Base-by-base conservation (phyloP, 768 basidiomycete species). In the Porphyrellus cyaneotinctus region DNA sequence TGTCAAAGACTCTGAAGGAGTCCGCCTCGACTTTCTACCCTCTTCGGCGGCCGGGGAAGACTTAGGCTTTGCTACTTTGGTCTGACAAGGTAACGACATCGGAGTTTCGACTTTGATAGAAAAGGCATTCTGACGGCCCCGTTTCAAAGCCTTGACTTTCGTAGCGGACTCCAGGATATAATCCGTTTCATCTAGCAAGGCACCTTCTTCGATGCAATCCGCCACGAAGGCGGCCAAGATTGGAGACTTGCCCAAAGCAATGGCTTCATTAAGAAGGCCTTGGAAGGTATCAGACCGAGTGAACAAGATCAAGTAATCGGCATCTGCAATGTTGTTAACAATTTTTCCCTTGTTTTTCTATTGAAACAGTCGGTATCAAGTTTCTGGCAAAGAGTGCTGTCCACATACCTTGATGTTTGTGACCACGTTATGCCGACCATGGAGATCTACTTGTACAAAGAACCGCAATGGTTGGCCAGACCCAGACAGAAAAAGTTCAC, bases 331-430 rank as follows among this genome's bases (percentile, higher is more conserved):
- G 32, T 76, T 74, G 22, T 74, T 73, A 12, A 75, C 75, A 45
- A 88, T 82, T 54, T 64, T 75, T 10, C 88, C 88, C 11, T 83
- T 85, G 53, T 85, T 74, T 78, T 76, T 84, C 88, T 91, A 63
- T 14, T 10, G 36, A 51, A 41, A 26, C 0, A 10, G 26, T 59
- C 15, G 10, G 23, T 17, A 42, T 46, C 26, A 38, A 42, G 12
- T 20, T 23, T 35, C 32, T 18, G 11, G 12, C 8, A 23, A 41
- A 39, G 37, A n/a, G 18, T 31, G 24, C 23, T 13, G 11, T 22
- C 43, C 17, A 63, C 73, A 52, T 49, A 85, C 87, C 79, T 85
- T 87, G 64, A 90, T 83, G 9, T 72, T 68, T 41, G 70, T 70
- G 22, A 84, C 75, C 24, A 84, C 62, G 1, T 71, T 66, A 15